These are phyloP conservation scores for Dioscorea dumetorum DNA, from an alignment of 106 monocot genomes.

Conservation along the genomic window DNA sequence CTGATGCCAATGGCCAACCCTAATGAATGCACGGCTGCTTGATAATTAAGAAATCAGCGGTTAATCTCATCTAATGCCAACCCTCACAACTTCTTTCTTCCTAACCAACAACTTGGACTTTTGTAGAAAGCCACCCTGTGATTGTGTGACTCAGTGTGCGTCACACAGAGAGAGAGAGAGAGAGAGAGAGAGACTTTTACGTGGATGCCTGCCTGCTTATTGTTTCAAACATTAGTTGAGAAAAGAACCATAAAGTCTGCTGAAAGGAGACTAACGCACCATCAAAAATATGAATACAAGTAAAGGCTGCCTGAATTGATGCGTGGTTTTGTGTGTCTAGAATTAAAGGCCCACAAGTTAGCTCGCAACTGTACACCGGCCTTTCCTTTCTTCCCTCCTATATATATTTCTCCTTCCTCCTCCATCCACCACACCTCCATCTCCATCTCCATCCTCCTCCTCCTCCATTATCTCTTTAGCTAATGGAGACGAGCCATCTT, in stretches of 20 bases:
- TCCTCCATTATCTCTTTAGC: no score
- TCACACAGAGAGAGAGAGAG: not conserved
- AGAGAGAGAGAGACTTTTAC: not conserved
- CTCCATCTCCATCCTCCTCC: no score
- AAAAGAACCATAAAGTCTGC: not conserved
- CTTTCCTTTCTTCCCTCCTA: not conserved
- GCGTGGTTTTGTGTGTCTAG: not conserved
- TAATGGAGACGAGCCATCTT: not conserved
- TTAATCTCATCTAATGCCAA: no score
- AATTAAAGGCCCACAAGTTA: slow-evolving; percentile 8
- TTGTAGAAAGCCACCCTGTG: not conserved
- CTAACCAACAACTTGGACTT: not conserved
- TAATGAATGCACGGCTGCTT: not conserved
- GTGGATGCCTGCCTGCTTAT: not conserved
- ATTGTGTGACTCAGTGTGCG: not conserved
- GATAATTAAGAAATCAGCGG: no score
- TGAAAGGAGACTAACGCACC: not conserved
- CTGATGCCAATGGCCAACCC: no score
- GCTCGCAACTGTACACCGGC: slow-evolving; percentile 4
- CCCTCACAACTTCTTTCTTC: not conserved
- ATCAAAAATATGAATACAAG: not conserved
- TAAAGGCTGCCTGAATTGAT: not conserved
- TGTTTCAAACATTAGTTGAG: not conserved
- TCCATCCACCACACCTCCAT: not conserved
- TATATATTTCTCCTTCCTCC: not conserved